A percentile compares a stretch with the other conserved stretches of the same genome.
Conservation (phyloP, 257 asterid genomes). For the Przewalskia tangutica region DNA sequence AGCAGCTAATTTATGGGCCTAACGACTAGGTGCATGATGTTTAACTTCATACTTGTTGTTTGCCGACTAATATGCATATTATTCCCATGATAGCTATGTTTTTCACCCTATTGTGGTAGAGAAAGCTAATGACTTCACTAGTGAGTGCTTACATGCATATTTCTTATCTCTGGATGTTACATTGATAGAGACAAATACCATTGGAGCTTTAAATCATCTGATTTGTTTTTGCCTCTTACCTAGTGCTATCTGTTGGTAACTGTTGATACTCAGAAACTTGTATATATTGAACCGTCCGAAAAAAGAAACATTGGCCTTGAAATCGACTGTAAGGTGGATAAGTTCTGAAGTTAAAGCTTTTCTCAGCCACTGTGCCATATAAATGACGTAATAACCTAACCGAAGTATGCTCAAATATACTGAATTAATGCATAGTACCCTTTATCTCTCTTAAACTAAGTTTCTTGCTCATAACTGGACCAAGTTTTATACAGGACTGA, state of each 20-base stretch:
- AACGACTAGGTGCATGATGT: neutral
- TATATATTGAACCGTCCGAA: neutral
- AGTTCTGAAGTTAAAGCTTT: neutral
- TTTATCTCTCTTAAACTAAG: neutral
- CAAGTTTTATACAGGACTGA: conserved; percentile 65
- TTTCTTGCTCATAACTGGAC: neutral
- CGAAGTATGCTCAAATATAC: neutral
- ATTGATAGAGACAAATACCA: neutral
- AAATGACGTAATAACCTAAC: neutral
- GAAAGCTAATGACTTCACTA: neutral
- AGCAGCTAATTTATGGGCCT: neutral
- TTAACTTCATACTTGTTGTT: neutral
- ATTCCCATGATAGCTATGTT: neutral
- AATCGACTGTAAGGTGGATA: neutral
- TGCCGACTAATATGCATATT: neutral
- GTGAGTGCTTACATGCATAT: neutral
- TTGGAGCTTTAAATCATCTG: neutral
- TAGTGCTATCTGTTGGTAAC: neutral
- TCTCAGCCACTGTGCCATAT: neutral
- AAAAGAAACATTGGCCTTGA: neutral
- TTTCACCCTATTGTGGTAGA: neutral
- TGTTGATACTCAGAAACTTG: neutral
- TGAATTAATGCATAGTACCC: neutral
- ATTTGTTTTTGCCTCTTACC: neutral
- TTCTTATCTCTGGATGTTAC: neutral